phyloP scores from a whole-genome alignment of 2,329 filamentous ascomycete species.

The Fusarium xylarioides region DNA sequence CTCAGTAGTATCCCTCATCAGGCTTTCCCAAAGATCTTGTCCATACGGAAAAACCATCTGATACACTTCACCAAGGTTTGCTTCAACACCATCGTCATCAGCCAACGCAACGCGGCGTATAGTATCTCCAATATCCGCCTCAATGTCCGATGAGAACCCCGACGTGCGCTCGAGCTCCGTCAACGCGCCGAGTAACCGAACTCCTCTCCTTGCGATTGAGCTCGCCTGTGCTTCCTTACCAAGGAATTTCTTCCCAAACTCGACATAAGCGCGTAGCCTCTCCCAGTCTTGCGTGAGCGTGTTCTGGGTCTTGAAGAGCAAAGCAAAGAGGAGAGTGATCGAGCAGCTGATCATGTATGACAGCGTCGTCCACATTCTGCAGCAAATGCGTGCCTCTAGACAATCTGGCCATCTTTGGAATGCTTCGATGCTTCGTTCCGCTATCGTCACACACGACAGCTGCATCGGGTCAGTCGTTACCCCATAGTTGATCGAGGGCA shows the following conservation, averaged over 20 bases:
- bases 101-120: background rate
- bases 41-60: constrained; percentile 2
- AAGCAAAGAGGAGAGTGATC: background rate
- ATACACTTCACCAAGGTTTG: background rate
- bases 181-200: background rate
- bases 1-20: background rate
- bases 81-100: background rate
- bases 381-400: background rate
- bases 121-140: background rate
- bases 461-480: background rate
- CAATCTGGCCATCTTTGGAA: background rate
- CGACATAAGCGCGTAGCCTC: background rate
- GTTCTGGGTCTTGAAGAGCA: background rate
- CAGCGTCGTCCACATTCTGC: constrained; percentile 1
- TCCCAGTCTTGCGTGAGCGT: background rate
- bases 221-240: background rate
- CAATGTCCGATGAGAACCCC: background rate
- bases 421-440: background rate
- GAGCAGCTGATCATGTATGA: constrained; percentile 1
- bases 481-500: rapidly evolving
- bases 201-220: background rate
- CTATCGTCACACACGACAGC: background rate
- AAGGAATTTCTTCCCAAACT: background rate
- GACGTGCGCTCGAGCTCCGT: background rate
- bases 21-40: background rate